Base-by-base conservation (phyloP, 2,329 filamentous ascomycete species). In the Claviceps paspali region DNA sequence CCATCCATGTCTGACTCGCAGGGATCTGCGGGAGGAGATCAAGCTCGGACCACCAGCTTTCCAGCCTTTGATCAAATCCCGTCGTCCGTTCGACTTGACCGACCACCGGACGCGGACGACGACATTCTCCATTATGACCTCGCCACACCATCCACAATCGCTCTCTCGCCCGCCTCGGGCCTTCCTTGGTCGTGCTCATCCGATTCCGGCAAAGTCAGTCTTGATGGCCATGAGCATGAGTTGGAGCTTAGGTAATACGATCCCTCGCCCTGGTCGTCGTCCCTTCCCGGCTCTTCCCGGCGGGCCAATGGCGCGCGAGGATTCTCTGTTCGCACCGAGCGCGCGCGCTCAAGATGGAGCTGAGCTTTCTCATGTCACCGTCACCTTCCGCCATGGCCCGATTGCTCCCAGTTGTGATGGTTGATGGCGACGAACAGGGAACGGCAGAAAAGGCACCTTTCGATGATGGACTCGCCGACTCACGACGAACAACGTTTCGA, bases 1-100 rank as follows among this genome's bases (percentile, higher is more conserved):
- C 41, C 32, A 28, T 32, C n/a, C n/a, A n/a, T 22, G 28, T 30
- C 34, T 28, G 33, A 21, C 26, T 27, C 10, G 33, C 35, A 38
- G n/a, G 39, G 35, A 24, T 37, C 18, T 14, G 15, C 23, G 38
- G 26, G 28, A 11, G 29, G 17, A 29, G 11, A 28, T 23, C 24
- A 24, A 33, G 24, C 24, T 29, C 26, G 38, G 38, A 11, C 28
- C 37, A 28, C 17, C 19, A 30, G 14, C 19, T 29, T 6, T 12
- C 11, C 8, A 14, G 31, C 19, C 21, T 3, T 11, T 18, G 28
- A 6, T 11, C 28, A 31, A 31, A 10, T 26, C 22, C 27, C 34
- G 19, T 31, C 22, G 27, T 18, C n/a, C 15, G 9, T n/a, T 17
- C 19, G 34, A 28, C 34, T n/a, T 5, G 21, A 18, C 17, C 18